phyloP scores from a whole-genome alignment of 352 stramenopile species.

The Stramenopiles sp. region DNA sequence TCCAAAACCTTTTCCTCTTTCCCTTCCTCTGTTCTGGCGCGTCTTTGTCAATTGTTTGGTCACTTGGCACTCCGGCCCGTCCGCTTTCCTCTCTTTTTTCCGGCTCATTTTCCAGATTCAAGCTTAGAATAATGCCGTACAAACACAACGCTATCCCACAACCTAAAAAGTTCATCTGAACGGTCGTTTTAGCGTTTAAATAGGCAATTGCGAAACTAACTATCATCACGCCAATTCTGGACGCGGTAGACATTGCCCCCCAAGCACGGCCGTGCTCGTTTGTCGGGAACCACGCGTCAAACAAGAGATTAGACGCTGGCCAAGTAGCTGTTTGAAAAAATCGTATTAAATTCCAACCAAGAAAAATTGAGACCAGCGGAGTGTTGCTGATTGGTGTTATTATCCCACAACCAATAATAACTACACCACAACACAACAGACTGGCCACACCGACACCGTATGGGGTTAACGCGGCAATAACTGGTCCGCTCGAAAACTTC shows the following conservation, averaged over 20 bases:
- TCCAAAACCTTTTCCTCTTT: neutral
- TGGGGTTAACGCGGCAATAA: neutral
- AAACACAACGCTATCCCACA: conserved; percentile 1
- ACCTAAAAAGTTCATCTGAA: conserved; percentile 2
- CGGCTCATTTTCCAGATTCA: conserved; percentile 11
- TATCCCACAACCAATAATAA: conserved; percentile 5
- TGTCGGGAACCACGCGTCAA: conserved; percentile 9
- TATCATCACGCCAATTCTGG: conserved; percentile 8
- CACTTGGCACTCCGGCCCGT: neutral
- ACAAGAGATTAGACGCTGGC: neutral
- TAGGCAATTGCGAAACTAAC: neutral
- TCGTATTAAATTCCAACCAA: neutral
- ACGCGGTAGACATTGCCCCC: conserved; percentile 5
- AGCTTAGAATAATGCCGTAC: conserved; percentile 1
- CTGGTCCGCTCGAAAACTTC: conserved; percentile 4
- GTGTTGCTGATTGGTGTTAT: neutral
- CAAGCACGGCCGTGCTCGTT: conserved; percentile 5
- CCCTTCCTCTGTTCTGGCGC: neutral
- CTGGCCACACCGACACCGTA: neutral
- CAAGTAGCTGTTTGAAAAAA: conserved; percentile 6
- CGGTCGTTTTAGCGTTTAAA: neutral
- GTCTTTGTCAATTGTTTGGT: neutral
- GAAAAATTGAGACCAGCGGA: conserved; percentile 5
- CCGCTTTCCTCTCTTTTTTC: neutral
- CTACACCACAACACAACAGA: neutral